A percentile compares a stretch with the other conserved stretches of the same genome.
These are phyloP conservation scores for Rhododendron griersonianum DNA, from an alignment of 148 eudicot species.

Conservation along the genomic window DNA sequence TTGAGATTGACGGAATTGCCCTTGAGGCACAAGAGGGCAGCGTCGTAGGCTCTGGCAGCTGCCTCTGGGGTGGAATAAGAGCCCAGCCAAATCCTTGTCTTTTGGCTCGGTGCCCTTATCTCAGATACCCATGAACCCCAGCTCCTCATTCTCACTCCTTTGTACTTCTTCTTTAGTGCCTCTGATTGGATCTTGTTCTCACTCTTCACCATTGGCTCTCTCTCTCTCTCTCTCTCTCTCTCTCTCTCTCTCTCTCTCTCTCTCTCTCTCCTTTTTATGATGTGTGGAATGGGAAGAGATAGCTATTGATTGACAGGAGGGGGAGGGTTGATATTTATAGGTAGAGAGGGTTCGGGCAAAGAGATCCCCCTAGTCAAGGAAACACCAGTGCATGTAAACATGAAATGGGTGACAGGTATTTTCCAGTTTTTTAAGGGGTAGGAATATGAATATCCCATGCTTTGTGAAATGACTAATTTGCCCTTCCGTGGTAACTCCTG, in stretches of 20 bases:
- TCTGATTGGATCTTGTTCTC: slow-evolving; percentile 41
- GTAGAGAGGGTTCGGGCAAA: not conserved
- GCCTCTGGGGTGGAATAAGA: slow-evolving; percentile 88
- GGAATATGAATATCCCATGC: not conserved
- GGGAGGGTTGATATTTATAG: slow-evolving; percentile 15
- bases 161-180: slow-evolving; percentile 45
- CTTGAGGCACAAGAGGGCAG: slow-evolving; percentile 79
- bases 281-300: not conserved
- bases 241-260: slow-evolving; percentile 4
- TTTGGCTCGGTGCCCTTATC: slow-evolving; percentile 79
- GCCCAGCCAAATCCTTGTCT: slow-evolving; percentile 86
- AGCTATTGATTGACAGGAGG: slow-evolving; percentile 9
- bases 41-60: slow-evolving; percentile 92
- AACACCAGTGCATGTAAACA: not conserved
- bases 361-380: slow-evolving; percentile 15
- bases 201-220: slow-evolving; percentile 43
- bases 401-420: slow-evolving; percentile 28
- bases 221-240: no score
- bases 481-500: not conserved
- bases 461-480: slow-evolving; percentile 10
- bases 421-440: slow-evolving; percentile 15
- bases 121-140: slow-evolving; percentile 94
- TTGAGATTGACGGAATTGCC: slow-evolving; percentile 76
- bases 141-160: slow-evolving; percentile 85
- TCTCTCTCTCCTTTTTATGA: not conserved